Conservation (phyloP, 805 yeast genomes). For the Candida ipomoeae region DNA sequence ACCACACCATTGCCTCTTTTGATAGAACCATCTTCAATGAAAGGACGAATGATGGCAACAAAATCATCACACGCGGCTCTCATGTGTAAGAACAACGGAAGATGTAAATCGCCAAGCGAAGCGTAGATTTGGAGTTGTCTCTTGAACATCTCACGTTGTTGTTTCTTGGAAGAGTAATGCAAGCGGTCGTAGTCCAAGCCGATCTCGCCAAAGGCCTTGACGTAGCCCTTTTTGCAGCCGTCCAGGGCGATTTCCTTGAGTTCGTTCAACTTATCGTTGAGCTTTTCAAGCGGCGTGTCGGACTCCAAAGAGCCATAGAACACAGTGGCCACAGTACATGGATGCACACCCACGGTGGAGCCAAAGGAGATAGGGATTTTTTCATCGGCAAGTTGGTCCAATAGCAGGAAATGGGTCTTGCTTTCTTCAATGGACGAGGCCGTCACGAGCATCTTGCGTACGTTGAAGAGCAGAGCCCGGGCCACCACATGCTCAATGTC, state of each 20-base stretch:
- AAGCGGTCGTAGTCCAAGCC: conserved; percentile 94
- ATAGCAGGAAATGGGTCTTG: conserved; percentile 53
- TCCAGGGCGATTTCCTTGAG: conserved; percentile 47
- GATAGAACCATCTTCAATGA: conserved; percentile 41
- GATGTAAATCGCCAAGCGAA: conserved; percentile 35
- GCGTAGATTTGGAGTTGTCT: conserved; percentile 66
- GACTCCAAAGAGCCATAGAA: conserved; percentile 28
- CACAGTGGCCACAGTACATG: conserved; percentile 66
- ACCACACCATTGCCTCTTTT: conserved; percentile 67
- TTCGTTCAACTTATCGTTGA: conserved; percentile 41
- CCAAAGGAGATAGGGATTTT: conserved; percentile 21
- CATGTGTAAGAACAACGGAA: conserved; percentile 90
- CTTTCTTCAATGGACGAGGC: conserved; percentile 77
- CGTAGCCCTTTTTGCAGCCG: conserved; percentile 48
- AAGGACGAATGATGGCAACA: conserved; percentile 57
- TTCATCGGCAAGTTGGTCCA: conserved; percentile 21
- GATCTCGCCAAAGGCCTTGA: conserved; percentile 89
- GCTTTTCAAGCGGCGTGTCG: conserved; percentile 35
- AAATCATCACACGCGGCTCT: conserved; percentile 84
- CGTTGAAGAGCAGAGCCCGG: conserved; percentile 64
- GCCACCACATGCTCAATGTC: conserved; percentile 64
- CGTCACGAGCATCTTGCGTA: conserved; percentile 69
- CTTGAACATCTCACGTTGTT: conserved; percentile 65
- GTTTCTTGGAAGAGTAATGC: conserved; percentile 63
- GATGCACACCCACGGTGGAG: conserved; percentile 93